A percentile compares a stretch with the other conserved stretches of the same genome.
phyloP scores from a whole-genome alignment of 1,284 basidiomycete species.

The Laetiporus sulphureus region DNA sequence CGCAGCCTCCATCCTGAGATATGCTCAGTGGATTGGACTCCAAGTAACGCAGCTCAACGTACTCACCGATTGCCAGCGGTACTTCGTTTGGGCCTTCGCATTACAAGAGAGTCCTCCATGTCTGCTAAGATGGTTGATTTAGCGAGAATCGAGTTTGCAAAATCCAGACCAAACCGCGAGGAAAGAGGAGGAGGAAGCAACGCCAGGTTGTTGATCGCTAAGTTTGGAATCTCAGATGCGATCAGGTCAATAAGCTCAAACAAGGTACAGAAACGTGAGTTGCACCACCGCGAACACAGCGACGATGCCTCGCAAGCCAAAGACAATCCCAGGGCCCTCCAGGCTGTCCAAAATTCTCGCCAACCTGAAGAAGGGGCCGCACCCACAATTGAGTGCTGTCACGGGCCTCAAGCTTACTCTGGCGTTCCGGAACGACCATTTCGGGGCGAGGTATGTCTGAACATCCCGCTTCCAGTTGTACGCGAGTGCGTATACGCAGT shows the following conservation, averaged over 20 bases:
- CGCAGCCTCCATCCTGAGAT: slow-evolving; percentile 61
- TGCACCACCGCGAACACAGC: too few relatives aligned
- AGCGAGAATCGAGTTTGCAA: neutral
- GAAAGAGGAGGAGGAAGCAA: too few relatives aligned
- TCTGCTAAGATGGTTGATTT: slow-evolving; percentile 18
- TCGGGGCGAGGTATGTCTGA: slow-evolving; percentile 51
- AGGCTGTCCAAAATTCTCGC: slow-evolving; percentile 48
- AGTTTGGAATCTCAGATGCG: neutral
- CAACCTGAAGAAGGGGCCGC: slow-evolving; percentile 46
- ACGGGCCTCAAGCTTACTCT: slow-evolving; percentile 49
- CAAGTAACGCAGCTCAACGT: neutral
- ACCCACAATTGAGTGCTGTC: slow-evolving; percentile 45
- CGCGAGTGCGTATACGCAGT: too few relatives aligned
- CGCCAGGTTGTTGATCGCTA: too few relatives aligned
- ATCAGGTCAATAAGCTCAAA: neutral
- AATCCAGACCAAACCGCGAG: neutral
- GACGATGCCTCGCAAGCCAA: slow-evolving; percentile 36
- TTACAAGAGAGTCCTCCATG: slow-evolving; percentile 45
- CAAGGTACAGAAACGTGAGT: too few relatives aligned
- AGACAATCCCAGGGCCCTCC: slow-evolving; percentile 43
- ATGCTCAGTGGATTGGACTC: slow-evolving; percentile 4
- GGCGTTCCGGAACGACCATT: slow-evolving; percentile 63
- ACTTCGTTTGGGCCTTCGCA: slow-evolving; percentile 54
- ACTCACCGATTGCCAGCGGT: slow-evolving; percentile 68
- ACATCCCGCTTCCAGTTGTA: too few relatives aligned